Conservation (phyloP, 805 yeast species). For the Blastobotrys attinorum region DNA sequence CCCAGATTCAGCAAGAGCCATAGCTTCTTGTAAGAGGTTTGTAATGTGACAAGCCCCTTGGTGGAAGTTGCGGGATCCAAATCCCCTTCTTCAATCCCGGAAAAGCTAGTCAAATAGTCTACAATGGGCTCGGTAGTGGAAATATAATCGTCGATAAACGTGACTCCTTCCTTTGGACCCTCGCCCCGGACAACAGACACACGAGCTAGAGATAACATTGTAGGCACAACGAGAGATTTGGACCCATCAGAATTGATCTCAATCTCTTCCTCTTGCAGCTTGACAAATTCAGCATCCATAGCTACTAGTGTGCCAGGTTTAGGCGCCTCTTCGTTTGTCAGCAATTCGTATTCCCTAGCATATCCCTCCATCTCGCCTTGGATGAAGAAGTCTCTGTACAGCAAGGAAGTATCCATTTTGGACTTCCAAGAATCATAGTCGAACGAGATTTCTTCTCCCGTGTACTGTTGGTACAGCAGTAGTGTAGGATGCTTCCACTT, state of each 20-base stretch:
- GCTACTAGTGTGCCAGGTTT: constrained; percentile 71
- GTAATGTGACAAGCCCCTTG: constrained; percentile 66
- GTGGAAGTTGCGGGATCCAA: constrained; percentile 59
- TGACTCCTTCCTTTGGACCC: constrained; percentile 58
- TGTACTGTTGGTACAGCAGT: constrained; percentile 48
- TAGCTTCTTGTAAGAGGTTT: constrained; percentile 76
- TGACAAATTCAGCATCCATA: constrained; percentile 94
- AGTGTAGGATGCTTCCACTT: constrained; percentile 84
- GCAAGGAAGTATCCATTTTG: constrained; percentile 50
- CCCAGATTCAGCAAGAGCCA: constrained; percentile 89
- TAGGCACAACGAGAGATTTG: constrained; percentile 64
- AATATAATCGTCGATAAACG: constrained; percentile 91
- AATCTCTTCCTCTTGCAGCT: constrained; percentile 64
- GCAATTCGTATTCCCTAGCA: constrained; percentile 56
- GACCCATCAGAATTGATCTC: constrained; percentile 72
- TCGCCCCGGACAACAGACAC: constrained; percentile 69
- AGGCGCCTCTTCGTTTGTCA: constrained; percentile 66
- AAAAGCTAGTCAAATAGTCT: constrained; percentile 81
- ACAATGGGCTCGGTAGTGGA: constrained; percentile 57
- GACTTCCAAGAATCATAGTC: constrained; percentile 42
- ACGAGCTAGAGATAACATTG: constrained; percentile 71
- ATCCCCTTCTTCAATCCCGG: constrained; percentile 94
- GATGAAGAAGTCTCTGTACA: constrained; percentile 70
- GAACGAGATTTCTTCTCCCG: constrained; percentile 26
- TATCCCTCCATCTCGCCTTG: constrained; percentile 53